A percentile compares a stretch with the other conserved stretches of the same genome.
Evolutionary conservation across 768 basidiomycete genomes (phyloP).

Genomic region (Bullera alba): DNA sequence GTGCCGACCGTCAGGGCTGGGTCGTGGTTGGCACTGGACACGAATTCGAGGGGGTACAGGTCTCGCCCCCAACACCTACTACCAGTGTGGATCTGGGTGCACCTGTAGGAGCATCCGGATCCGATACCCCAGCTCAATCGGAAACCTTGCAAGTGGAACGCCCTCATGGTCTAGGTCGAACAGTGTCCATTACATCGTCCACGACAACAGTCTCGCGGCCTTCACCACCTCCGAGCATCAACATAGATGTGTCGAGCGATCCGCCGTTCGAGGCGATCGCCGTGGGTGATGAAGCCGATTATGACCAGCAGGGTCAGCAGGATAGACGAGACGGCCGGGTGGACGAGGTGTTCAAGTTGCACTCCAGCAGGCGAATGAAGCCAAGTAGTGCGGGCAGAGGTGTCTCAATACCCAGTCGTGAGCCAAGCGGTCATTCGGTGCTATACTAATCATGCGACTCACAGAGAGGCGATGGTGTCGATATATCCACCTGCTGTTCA

Average conservation of each 20-base stretch:
- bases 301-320: constrained; percentile 17
- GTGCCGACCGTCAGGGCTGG: constrained; percentile 39
- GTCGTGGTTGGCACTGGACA: constrained; percentile 10
- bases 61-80: constrained; percentile 2
- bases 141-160: constrained; percentile 10
- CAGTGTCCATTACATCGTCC: constrained; percentile 15
- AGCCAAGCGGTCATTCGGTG: not conserved
- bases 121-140: constrained; percentile 12
- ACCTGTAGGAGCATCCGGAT: not conserved
- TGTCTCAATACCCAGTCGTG: constrained; percentile 38
- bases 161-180: not conserved
- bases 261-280: constrained; percentile 28
- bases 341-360: constrained; percentile 38
- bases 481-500: constrained; percentile 36
- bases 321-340: constrained; percentile 34
- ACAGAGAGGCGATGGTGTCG: constrained; percentile 38
- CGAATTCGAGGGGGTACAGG: constrained; percentile 8
- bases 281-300: constrained; percentile 26
- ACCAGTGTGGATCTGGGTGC: no score
- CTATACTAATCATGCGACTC: not conserved
- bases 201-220: constrained; percentile 26
- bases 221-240: constrained; percentile 17
- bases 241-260: constrained; percentile 7
- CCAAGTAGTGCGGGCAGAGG: constrained; percentile 32
- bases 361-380: constrained; percentile 39